Evolutionary conservation across 345 rosid genomes (phyloP).

Genomic region (Bruguiera gymnorhiza): DNA sequence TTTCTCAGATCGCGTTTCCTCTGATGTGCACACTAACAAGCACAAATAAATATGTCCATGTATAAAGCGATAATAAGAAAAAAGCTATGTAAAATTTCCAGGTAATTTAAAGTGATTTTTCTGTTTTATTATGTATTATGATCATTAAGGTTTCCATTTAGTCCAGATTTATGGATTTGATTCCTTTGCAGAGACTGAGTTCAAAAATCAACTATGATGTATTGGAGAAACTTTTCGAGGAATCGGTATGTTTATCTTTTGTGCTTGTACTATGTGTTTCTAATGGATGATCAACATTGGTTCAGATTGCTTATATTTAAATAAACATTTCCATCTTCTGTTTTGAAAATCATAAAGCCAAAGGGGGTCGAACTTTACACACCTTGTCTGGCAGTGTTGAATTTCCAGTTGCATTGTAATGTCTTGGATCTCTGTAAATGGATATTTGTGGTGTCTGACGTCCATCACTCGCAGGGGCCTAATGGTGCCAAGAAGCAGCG

Average conservation of each 20-base stretch:
- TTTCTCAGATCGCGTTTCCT: no score
- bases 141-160: no score
- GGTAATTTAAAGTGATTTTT: no score
- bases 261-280: no score
- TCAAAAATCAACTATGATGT: conserved; percentile 64
- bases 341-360: background rate
- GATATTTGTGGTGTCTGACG: no score
- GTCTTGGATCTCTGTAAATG: no score
- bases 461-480: background rate
- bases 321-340: background rate
- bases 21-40: no score
- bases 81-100: no score
- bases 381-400: background rate
- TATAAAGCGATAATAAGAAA: no score
- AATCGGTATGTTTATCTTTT: conserved; percentile 42
- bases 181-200: conserved; percentile 56
- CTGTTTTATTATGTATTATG: no score
- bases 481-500: conserved; percentile 31
- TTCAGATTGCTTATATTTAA: background rate
- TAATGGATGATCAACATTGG: background rate
- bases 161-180: background rate
- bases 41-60: no score
- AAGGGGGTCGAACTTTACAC: background rate
- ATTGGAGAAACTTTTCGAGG: conserved; percentile 63
- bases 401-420: background rate